Evolutionary conservation across 768 basidiomycete genomes (phyloP), one percentile per base, ranked within the genome.

Genomic region (Krasilnikovozyma curviuscula): DNA sequence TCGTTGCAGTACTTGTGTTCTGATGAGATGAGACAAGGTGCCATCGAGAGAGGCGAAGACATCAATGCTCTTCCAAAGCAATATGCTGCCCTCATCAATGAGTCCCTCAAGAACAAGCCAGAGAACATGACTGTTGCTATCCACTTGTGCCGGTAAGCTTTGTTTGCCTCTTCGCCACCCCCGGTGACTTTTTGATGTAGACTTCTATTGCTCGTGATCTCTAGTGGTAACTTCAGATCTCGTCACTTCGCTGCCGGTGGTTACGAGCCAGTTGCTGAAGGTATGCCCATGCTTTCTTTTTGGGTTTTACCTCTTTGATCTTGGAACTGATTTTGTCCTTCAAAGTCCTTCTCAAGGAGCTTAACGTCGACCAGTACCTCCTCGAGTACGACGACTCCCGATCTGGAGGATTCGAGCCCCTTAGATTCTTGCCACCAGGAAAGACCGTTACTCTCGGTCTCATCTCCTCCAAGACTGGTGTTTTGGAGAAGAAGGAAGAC

Each of bases 401-500:
- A 3, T 53, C 51, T 1, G 56, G 56, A 3, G 55, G 52, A 28
- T 57, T 57, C 21, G 54, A 50, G 35, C 55, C 56, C 24, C 52
- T 57, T 19, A 35, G 52, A 10, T 50, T 46, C 46, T 44, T 57
- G 18, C 56, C 54, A 14, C 48, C 48, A 44, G 55, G 48, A 21
- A 46, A 48, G 34, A 59, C 48, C 13, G 58, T 61, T 30, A 50
- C 46, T 6, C 40, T 61, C 19, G 59, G 59, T 38, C 38, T 59
- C 32, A 49, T 61, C 9, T 56, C 53, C 9, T 53, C 54, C 44
- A 46, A 46, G 27, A 42, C 48, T 9, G 51, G 53, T 4, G 38
- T 47, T 37, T 49, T 60, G n/a, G 59, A 60, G 49, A 44, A 54
- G 52, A 59, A 60, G 57, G 44, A 51, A 16, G 40, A 39, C 18